phyloP scores from a whole-genome alignment of 495 filamentous ascomycete genomes.

The Ascodesmis nigricans region DNA sequence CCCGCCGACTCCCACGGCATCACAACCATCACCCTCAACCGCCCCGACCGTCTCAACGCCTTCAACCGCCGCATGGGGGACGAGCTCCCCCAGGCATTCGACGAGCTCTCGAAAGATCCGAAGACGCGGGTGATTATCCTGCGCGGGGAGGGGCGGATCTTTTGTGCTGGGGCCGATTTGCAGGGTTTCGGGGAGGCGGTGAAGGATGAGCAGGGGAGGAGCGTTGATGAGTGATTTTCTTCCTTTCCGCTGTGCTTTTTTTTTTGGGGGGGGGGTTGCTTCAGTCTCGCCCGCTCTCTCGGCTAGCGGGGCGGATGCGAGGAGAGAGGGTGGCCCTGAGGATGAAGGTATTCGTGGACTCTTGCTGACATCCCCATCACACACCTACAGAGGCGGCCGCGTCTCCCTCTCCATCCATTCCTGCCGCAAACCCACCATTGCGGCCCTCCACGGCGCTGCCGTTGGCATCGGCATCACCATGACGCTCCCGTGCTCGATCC shows the following conservation, averaged over 20 bases:
- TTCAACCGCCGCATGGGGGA: neutral
- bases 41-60: constrained; percentile 2
- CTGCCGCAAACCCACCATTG: constrained; percentile 38
- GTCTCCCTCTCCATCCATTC: constrained; percentile 32
- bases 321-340: no score
- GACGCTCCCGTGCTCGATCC: constrained; percentile 33
- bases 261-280: neutral
- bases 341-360: neutral
- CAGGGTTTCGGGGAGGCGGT: constrained; percentile 25
- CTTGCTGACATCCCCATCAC: neutral
- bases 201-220: no score
- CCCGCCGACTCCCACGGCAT: neutral
- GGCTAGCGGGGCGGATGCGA: no score
- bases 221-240: neutral
- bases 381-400: constrained; percentile 28
- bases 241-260: neutral
- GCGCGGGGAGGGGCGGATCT: constrained; percentile 33
- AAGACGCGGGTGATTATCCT: constrained; percentile 31
- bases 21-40: constrained; percentile 1
- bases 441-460: constrained; percentile 35
- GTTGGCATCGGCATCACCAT: constrained; percentile 40
- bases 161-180: constrained; percentile 37
- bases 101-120: constrained; percentile 17
- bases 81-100: neutral
- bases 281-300: no score